Percentiles rank a stretch among this genome's conserved stretches.
These are phyloP conservation scores for Nigrospora sphaerica DNA, from an alignment of 2,329 filamentous ascomycete genomes.

Conservation along the genomic window DNA sequence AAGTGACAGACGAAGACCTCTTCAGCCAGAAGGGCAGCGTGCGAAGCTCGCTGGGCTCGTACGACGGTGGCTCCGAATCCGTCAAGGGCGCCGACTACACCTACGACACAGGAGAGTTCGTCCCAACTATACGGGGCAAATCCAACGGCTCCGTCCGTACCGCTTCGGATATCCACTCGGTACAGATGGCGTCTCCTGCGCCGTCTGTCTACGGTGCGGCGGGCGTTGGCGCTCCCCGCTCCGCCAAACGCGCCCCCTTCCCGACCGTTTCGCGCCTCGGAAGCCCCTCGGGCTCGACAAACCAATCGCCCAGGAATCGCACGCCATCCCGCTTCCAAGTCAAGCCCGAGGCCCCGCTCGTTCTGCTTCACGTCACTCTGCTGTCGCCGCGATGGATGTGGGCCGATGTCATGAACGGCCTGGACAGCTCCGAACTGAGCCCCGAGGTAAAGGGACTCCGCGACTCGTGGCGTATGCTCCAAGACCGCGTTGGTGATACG, in stretches of 20 bases:
- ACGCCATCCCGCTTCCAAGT: constrained; percentile 50
- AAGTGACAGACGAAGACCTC: constrained; percentile 44
- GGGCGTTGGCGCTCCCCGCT: constrained; percentile 43
- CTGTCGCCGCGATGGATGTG: constrained; percentile 64
- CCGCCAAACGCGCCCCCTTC: constrained; percentile 38
- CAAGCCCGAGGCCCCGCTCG: constrained; percentile 57
- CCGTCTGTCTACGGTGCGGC: constrained; percentile 35
- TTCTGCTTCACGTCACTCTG: constrained; percentile 71
- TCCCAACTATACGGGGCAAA: constrained; percentile 49
- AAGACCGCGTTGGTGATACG: constrained; percentile 65
- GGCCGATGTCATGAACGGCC: constrained; percentile 43
- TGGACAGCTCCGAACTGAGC: constrained; percentile 23
- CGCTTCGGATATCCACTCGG: constrained; percentile 59
- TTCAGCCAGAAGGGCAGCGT: constrained; percentile 49
- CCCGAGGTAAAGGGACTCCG: constrained; percentile 42
- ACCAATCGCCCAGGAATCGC: constrained; percentile 46
- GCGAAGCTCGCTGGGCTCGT: constrained; percentile 49
- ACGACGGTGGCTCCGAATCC: constrained; percentile 26
- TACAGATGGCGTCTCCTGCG: constrained; percentile 65
- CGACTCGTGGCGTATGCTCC: constrained; percentile 59
- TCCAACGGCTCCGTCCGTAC: constrained; percentile 60
- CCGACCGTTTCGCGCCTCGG: constrained; percentile 48
- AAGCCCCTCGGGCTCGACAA: constrained; percentile 43
- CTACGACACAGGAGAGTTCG: constrained; percentile 37
- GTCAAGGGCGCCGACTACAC: constrained; percentile 19